Base-by-base conservation (phyloP, 345 rosid genomes). In the Cochlearia excelsa region DNA sequence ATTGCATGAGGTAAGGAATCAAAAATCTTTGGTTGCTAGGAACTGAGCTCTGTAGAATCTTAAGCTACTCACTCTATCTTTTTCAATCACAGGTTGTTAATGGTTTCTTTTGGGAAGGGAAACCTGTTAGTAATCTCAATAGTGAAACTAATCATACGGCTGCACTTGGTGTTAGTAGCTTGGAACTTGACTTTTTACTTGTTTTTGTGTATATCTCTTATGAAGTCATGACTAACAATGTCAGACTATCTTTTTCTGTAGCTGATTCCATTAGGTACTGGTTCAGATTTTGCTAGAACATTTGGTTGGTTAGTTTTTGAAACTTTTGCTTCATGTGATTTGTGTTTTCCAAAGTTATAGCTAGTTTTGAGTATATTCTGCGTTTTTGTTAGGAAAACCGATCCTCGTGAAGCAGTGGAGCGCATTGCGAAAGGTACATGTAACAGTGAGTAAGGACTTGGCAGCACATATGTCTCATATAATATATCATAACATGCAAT, bases 231-330 rank as follows among this genome's bases (percentile, higher is more conserved):
- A 6, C 5, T 45, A 30, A 51, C 65, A 8, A 4, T 30, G 8
- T 45, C 53, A 28, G 0, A 51, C 5, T 11, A 23, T 51, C 30
- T 9, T 34, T 30, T 38, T 67, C 16, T 66, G 61, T 86, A 89
- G 99, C 82, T 87, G 52, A 87, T 93, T 61, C 97, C 97, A 30
- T 70, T 93, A 63, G 99, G 99, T 39, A 93, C 99, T 41, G 99
- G 95, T 26, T 89, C 99, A 42, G 97, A 93, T 73, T 93, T 93
- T 44, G 92, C 90, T 54, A 78, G 99, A 72, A 84, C 96, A 54
- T 85, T 86, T 79, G 92, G 95, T 75, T 93, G 99, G 99, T 87
- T 76, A 79, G 93, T 79, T 74, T 30, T 30, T 66, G 49, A 76
- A 61, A 30, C 63, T 43, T 69, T 2, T 16, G 40, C n/a, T 38